These are phyloP conservation scores for Colletotrichum sp. DNA, from an alignment of 2,329 filamentous ascomycete species.

Conservation along the genomic window DNA sequence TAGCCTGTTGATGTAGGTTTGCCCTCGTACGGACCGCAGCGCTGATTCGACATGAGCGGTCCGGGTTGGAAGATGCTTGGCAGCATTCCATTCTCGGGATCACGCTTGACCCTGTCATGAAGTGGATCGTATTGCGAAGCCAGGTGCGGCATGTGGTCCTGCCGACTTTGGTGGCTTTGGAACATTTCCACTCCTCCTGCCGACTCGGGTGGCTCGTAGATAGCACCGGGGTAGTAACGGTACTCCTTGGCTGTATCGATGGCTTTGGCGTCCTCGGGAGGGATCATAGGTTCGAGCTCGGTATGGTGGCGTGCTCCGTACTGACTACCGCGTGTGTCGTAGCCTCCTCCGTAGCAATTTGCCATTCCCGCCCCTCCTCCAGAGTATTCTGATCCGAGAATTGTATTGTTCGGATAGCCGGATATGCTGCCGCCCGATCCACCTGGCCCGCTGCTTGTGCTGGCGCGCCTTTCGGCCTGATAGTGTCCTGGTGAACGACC, in stretches of 20 bases:
- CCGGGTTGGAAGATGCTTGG: constrained; percentile 54
- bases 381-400: constrained; percentile 44
- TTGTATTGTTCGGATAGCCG: constrained; percentile 44
- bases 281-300: constrained; percentile 58
- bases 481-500: constrained; percentile 84
- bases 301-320: constrained; percentile 52
- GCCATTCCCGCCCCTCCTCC: constrained; percentile 44
- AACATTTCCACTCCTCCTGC: constrained; percentile 55
- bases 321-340: constrained; percentile 45
- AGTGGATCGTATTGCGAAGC: constrained; percentile 30
- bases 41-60: constrained; percentile 40
- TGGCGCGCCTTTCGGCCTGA: constrained; percentile 72
- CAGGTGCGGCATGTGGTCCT: constrained; percentile 39
- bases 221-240: constrained; percentile 57
- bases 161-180: constrained; percentile 37
- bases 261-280: constrained; percentile 55
- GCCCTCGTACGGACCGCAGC: constrained; percentile 57
- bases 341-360: constrained; percentile 38
- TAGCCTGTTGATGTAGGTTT: constrained; percentile 57
- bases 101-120: constrained; percentile 48
- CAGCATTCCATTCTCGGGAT: constrained; percentile 49
- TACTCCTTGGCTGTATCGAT: constrained; percentile 57
- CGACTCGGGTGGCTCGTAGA: constrained; percentile 51
- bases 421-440: constrained; percentile 69
- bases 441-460: constrained; percentile 70